Conservation (phyloP, 1,284 basidiomycete species). For the Neonothopanus nambi region DNA sequence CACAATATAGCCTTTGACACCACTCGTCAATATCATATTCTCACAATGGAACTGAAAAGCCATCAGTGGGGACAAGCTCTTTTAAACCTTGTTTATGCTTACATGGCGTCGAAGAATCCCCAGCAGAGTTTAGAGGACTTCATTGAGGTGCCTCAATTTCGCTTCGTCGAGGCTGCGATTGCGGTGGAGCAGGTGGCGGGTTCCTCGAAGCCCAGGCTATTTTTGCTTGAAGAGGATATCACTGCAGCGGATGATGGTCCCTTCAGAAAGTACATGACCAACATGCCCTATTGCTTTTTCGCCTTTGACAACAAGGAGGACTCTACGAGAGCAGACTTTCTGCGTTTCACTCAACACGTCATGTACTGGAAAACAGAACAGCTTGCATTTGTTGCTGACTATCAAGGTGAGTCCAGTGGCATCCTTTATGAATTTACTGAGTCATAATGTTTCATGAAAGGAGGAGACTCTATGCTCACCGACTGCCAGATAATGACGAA, state of each 20-base stretch:
- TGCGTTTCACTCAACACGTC: background rate
- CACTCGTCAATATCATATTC: background rate
- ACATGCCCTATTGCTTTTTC: background rate
- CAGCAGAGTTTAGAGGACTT: background rate
- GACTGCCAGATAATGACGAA: background rate
- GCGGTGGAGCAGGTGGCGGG: background rate
- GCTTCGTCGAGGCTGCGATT: no score
- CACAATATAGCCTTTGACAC: no score
- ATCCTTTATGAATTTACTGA: background rate
- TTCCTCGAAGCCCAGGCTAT: background rate
- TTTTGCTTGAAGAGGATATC: background rate
- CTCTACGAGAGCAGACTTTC: background rate
- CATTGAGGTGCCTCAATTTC: background rate
- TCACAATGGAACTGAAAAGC: background rate
- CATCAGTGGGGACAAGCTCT: background rate
- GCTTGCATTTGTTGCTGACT: background rate
- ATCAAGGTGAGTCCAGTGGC: background rate
- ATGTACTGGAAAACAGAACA: background rate
- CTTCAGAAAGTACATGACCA: background rate
- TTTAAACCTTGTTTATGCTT: background rate
- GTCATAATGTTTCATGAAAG: no score
- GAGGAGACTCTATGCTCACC: background rate
- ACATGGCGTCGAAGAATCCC: background rate
- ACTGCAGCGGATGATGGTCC: background rate
- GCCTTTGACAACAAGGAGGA: background rate